Percentiles rank a stretch among this genome's conserved stretches.
These are phyloP conservation scores for Melocanna baccifera DNA, from an alignment of 176 grass and related monocot genomes.

Conservation along the genomic window DNA sequence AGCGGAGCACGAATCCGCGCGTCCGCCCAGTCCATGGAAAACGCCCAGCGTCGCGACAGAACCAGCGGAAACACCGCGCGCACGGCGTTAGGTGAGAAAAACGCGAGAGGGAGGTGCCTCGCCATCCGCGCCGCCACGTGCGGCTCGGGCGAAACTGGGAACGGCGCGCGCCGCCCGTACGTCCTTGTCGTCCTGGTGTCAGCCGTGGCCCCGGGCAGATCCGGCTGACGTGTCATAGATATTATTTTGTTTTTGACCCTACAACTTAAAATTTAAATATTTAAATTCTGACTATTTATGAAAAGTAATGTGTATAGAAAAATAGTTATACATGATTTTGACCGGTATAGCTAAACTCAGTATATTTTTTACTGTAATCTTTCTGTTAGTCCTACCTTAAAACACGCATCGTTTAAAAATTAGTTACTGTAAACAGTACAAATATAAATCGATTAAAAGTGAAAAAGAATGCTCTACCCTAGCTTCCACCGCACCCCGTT, in stretches of 20 bases:
- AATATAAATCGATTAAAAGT: no score
- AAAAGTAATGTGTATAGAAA: no score
- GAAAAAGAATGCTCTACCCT: no score
- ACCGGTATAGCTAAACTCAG: no score
- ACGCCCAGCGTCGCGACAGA: not conserved
- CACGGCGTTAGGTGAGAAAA: not conserved
- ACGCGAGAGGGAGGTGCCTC: not conserved
- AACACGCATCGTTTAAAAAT: no score
- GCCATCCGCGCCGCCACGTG: not conserved
- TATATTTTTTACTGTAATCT: no score
- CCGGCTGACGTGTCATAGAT: conserved; percentile 26
- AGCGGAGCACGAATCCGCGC: not conserved
- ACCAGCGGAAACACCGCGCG: not conserved
- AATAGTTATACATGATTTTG: no score
- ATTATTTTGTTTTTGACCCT: no score
- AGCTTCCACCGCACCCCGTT: not conserved
- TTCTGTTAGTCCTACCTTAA: no score
- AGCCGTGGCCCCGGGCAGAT: not conserved
- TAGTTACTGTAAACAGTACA: no score
- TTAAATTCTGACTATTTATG: no score
- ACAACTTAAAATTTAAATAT: no score
- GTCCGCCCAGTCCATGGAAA: not conserved
- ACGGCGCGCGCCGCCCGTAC: not conserved
- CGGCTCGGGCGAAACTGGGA: not conserved
- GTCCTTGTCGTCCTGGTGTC: not conserved